A percentile compares a stretch with the other conserved stretches of the same genome.
phyloP scores from a whole-genome alignment of 1,139 yeast genomes.

The Lodderomyces metapsilosis region DNA sequence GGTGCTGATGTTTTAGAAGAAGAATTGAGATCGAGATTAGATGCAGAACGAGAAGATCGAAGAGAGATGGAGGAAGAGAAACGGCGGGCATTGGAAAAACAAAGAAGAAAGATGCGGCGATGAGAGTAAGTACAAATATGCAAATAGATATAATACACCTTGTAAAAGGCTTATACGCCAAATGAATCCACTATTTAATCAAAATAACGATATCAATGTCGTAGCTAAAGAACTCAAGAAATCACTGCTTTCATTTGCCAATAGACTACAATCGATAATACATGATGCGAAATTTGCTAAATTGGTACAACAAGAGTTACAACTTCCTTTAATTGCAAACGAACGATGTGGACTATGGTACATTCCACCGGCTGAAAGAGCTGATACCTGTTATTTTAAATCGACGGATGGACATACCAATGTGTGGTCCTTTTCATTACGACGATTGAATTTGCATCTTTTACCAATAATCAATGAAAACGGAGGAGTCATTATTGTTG shows the following conservation, averaged over 20 bases:
- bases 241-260: slow-evolving; percentile 56
- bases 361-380: slow-evolving; percentile 28
- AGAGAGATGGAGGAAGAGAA: slow-evolving; percentile 60
- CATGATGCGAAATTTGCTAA: slow-evolving; percentile 49
- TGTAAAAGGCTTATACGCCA: too few relatives aligned
- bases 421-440: slow-evolving; percentile 73
- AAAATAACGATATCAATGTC: slow-evolving; percentile 20
- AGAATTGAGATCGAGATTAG: slow-evolving; percentile 61
- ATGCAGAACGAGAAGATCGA: slow-evolving; percentile 65
- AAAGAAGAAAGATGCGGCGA: slow-evolving; percentile 17
- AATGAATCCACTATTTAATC: slow-evolving; percentile 10
- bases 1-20: slow-evolving; percentile 85
- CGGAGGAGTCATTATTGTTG: slow-evolving; percentile 63
- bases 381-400: slow-evolving; percentile 65
- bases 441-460: slow-evolving; percentile 73
- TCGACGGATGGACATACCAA: slow-evolving; percentile 88
- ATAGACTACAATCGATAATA: slow-evolving; percentile 68
- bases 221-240: slow-evolving; percentile 42
- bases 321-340: slow-evolving; percentile 59
- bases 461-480: slow-evolving; percentile 42
- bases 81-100: slow-evolving; percentile 36
- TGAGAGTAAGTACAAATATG: too few relatives aligned
- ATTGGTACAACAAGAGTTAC: slow-evolving; percentile 13
- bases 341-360: slow-evolving; percentile 93
- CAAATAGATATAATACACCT: too few relatives aligned